Evolutionary conservation across 1,139 yeast genomes (phyloP).

Genomic region (Geotrichum cucujoidarum): DNA sequence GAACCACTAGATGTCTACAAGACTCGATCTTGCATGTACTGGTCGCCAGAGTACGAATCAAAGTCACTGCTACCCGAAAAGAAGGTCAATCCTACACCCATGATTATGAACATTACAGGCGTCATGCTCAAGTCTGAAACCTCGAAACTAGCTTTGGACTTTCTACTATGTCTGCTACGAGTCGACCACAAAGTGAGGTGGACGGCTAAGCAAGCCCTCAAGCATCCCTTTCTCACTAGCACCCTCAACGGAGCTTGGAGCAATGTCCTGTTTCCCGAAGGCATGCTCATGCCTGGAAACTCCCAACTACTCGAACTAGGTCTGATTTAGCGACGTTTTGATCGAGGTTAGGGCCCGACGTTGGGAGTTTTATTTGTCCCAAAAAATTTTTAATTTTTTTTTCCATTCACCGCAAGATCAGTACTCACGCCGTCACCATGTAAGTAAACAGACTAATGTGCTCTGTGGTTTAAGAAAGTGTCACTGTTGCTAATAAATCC

Average conservation of each 20-base stretch:
- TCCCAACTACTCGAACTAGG: constrained; percentile 10
- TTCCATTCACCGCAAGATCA: background rate
- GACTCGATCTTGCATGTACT: constrained; percentile 19
- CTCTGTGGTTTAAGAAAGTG: background rate
- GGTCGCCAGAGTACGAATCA: constrained; percentile 22
- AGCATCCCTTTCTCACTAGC: constrained; percentile 44
- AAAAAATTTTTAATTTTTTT: constrained; percentile 6
- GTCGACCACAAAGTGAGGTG: constrained; percentile 80
- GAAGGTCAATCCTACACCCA: constrained; percentile 14
- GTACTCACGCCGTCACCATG: background rate
- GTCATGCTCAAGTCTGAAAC: constrained; percentile 12
- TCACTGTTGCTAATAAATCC: background rate
- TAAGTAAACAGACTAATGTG: background rate
- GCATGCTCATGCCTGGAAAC: constrained; percentile 4
- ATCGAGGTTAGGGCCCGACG: constrained; percentile 11
- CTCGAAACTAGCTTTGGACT: constrained; percentile 18
- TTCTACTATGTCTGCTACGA: constrained; percentile 42
- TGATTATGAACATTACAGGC: constrained; percentile 12
- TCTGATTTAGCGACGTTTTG: too few relatives aligned
- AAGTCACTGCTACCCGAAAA: constrained; percentile 1
- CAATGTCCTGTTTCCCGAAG: constrained; percentile 12
- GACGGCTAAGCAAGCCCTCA: constrained; percentile 66
- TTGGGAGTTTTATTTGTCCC: constrained; percentile 11
- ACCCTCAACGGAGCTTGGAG: constrained; percentile 24
- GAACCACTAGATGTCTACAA: constrained; percentile 25